A percentile compares a stretch with the other conserved stretches of the same genome.
Evolutionary conservation across 805 yeast species (phyloP).

Genomic region (Sungouiozyma ichnusensis): DNA sequence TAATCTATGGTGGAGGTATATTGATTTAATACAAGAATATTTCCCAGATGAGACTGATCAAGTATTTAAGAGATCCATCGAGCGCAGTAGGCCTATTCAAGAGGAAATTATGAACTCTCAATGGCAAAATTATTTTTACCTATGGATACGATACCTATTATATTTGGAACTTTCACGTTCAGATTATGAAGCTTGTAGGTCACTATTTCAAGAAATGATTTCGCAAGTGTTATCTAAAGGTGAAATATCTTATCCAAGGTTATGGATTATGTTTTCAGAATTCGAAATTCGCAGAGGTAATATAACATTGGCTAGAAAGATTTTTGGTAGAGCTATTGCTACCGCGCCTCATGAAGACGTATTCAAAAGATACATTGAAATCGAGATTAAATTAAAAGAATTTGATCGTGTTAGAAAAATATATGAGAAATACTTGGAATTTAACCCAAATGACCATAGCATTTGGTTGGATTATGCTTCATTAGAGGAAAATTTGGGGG

Average conservation of each 20-base stretch:
- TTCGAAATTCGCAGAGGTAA: constrained; percentile 60
- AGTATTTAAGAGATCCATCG: constrained; percentile 11
- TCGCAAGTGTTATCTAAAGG: constrained; percentile 43
- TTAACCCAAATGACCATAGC: constrained; percentile 12
- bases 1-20: constrained; percentile 76
- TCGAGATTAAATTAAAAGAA: constrained; percentile 63
- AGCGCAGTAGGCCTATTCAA: constrained; percentile 16
- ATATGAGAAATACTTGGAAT: constrained; percentile 46
- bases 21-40: constrained; percentile 40
- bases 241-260: constrained; percentile 52
- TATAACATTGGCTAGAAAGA: constrained; percentile 47
- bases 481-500: constrained; percentile 60
- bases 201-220: constrained; percentile 40
- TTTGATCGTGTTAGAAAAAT: constrained; percentile 70
- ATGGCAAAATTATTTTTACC: constrained; percentile 62
- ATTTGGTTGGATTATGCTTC: constrained; percentile 58
- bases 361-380: constrained; percentile 50
- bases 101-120: constrained; percentile 29
- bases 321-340: constrained; percentile 67
- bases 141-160: constrained; percentile 60
- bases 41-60: constrained; percentile 8
- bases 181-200: constrained; percentile 38
- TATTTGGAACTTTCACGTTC: constrained; percentile 44
- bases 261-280: constrained; percentile 64
- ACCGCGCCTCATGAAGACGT: constrained; percentile 48